These are phyloP conservation scores for Termitomyces sp. DNA, from an alignment of 768 basidiomycete species.

Conservation along the genomic window DNA sequence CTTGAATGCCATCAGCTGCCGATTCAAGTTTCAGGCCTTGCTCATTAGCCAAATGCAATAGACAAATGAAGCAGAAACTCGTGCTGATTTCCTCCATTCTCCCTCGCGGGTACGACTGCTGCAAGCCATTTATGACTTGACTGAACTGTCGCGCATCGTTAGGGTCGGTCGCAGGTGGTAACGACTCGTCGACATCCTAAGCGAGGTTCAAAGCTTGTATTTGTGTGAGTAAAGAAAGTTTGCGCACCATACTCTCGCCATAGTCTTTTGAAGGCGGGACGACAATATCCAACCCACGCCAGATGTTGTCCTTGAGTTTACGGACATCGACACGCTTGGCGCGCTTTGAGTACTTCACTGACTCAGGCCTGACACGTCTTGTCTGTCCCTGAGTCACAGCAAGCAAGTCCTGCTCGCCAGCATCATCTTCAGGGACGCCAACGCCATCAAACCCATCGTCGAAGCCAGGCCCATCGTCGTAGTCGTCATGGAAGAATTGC, in stretches of 20 bases:
- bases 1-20: slow-evolving; percentile 25
- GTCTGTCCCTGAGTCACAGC: slow-evolving; percentile 73
- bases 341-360: slow-evolving; percentile 89
- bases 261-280: slow-evolving; percentile 38
- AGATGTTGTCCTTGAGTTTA: slow-evolving; percentile 96
- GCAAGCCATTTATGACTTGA: slow-evolving; percentile 77
- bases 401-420: slow-evolving; percentile 82
- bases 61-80: slow-evolving; percentile 98
- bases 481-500: slow-evolving; percentile 94
- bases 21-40: slow-evolving; percentile 83
- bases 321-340: slow-evolving; percentile 97
- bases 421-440: slow-evolving; percentile 42
- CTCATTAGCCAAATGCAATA: slow-evolving; percentile 95
- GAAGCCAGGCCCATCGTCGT: slow-evolving; percentile 72
- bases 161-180: slow-evolving; percentile 50
- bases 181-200: slow-evolving; percentile 50
- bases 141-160: slow-evolving; percentile 65
- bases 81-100: slow-evolving; percentile 99
- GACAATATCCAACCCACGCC: slow-evolving; percentile 85
- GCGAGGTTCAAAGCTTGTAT: neutral
- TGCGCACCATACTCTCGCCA: slow-evolving; percentile 47
- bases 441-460: slow-evolving; percentile 53
- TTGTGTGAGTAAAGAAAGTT: neutral
- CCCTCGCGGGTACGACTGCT: slow-evolving; percentile 79
- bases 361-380: slow-evolving; percentile 78